Evolutionary conservation across 805 yeast genomes (phyloP), one percentile per base, ranked within the genome.

Genomic region (Pichia occidentalis): DNA sequence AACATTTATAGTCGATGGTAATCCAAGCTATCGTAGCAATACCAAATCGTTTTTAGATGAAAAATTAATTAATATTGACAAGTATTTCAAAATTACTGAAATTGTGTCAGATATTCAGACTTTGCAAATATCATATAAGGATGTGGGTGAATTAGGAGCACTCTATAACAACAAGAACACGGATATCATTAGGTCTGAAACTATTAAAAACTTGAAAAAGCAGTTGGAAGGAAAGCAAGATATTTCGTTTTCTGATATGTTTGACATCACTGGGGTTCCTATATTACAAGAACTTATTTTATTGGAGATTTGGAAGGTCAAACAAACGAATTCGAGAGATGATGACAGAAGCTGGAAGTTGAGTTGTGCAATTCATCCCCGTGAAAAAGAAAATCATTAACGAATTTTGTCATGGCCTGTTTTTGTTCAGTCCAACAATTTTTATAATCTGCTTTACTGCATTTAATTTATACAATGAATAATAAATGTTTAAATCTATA

Each of bases 1-100:
- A 50, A 82, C 88, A 0, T 82, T 83, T 60, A 75, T 82, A n/a
- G 71, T 77, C 36, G 94, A 84, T 48, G 90, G 92, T n/a, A 83
- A 83, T 53, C 70, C 81, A 27, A 79, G 75, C 49, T 77, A 64
- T 54, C 66, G 88, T 53, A 73, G 67, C 43, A 73, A 76, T 44
- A 60, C 71, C 18, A 65, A 64, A 37, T 56, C 63, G 5, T 73
- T 74, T 50, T 62, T 75, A 50, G 68, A 68, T 45, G 75, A 73
- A 50, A 73, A 73, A 49, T 63, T 80, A 46, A 74, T 84, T 51
- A 82, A 84, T 52, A 73, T 83, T 45, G 92, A 81, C 54, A 84
- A 84, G 54, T 80, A 79, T 52, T 67, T 70, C 57, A 80, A 77
- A 53, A 71, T 79, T 34, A 76, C 87, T 6, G 65, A 77, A 40